Percentiles rank a stretch among this genome's conserved stretches.
These are phyloP conservation scores for Styphnolobium japonicum DNA, from an alignment of 306 rosid species.

Conservation along the genomic window DNA sequence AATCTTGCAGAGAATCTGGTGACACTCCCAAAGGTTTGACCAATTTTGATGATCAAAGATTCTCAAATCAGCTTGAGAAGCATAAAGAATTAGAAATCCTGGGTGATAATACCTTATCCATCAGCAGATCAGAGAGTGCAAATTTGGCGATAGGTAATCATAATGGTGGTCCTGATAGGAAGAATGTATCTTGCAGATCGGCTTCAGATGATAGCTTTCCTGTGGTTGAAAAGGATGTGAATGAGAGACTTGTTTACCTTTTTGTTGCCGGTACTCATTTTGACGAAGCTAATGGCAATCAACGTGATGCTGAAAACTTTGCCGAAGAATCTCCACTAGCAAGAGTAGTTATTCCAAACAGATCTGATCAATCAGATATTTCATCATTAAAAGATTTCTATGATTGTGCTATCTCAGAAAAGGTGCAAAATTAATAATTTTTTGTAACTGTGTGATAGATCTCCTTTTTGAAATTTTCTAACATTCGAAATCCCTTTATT, in stretches of 20 bases:
- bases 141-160: neutral
- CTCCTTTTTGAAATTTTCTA: neutral
- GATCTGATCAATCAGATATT: neutral
- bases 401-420: neutral
- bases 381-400: conserved; percentile 12
- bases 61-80: conserved; percentile 12
- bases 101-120: conserved; percentile 4
- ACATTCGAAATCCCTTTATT: neutral
- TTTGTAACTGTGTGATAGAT: neutral
- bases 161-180: neutral
- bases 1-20: neutral
- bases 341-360: neutral
- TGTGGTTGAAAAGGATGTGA: conserved; percentile 4
- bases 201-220: neutral
- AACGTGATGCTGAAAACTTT: neutral
- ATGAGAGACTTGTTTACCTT: neutral
- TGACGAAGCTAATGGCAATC: neutral
- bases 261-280: neutral
- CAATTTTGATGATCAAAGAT: neutral
- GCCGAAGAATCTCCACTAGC: neutral
- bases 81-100: neutral
- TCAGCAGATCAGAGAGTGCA: neutral
- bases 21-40: neutral
- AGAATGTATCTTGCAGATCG: neutral
- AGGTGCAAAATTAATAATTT: neutral